Conservation (phyloP, 768 basidiomycete genomes). For the Pleurotus eryngii region DNA sequence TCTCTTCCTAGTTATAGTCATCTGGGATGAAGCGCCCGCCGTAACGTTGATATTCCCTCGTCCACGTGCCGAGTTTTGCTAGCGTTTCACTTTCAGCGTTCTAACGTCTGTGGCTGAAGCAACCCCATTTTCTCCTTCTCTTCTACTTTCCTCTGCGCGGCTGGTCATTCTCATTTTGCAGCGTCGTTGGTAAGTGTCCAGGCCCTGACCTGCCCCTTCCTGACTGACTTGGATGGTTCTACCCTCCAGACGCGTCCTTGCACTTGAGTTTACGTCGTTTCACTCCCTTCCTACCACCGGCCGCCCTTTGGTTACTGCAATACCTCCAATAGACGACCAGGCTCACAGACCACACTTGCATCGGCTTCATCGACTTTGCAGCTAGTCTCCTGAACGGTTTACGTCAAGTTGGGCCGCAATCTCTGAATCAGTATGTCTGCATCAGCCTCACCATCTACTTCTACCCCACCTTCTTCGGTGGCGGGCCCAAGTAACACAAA, state of each 20-base stretch:
- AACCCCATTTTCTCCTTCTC: constrained; percentile 28
- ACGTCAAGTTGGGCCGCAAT: not conserved
- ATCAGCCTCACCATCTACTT: constrained; percentile 42
- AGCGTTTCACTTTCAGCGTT: not conserved
- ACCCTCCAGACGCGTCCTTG: not conserved
- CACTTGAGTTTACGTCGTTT: constrained; percentile 4
- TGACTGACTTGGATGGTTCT: not conserved
- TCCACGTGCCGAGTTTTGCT: not conserved
- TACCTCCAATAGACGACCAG: constrained; percentile 13
- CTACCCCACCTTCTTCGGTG: constrained; percentile 38
- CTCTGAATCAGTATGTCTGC: constrained; percentile 40
- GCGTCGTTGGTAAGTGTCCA: not conserved
- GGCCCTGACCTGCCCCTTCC: not conserved
- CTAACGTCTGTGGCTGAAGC: not conserved
- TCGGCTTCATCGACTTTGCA: constrained; percentile 10
- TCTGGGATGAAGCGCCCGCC: not conserved
- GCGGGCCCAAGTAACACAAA: constrained; percentile 54
- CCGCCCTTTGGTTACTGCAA: constrained; percentile 16
- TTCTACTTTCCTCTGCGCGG: constrained; percentile 27
- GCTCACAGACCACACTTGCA: constrained; percentile 19
- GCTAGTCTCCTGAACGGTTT: not conserved
- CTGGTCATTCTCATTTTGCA: constrained; percentile 17
- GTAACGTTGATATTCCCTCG: constrained; percentile 6
- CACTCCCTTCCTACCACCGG: constrained; percentile 12
- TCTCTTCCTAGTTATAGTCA: too few relatives aligned